These are phyloP conservation scores for Lophiostoma macrostomum DNA, from an alignment of 495 filamentous ascomycete genomes.

Conservation along the genomic window DNA sequence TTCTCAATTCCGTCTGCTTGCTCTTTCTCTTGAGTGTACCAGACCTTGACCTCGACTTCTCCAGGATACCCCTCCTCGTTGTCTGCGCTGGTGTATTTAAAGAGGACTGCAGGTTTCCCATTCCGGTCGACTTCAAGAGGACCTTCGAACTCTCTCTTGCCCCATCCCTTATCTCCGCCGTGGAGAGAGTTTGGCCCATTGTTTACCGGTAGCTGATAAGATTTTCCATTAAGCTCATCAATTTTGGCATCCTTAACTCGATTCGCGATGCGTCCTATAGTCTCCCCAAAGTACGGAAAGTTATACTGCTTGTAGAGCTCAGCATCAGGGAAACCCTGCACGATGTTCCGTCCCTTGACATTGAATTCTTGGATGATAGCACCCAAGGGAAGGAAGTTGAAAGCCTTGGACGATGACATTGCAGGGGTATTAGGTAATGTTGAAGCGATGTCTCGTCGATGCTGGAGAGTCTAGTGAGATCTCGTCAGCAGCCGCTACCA, in stretches of 20 bases:
- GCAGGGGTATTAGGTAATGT: background rate
- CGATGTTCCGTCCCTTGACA: slow-evolving; percentile 76
- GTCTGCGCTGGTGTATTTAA: slow-evolving; percentile 67
- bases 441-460: too few relatives aligned
- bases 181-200: slow-evolving; percentile 78
- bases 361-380: slow-evolving; percentile 84
- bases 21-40: slow-evolving; percentile 74
- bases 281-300: slow-evolving; percentile 80
- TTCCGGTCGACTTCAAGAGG: slow-evolving; percentile 62
- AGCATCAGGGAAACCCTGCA: slow-evolving; percentile 74
- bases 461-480: too few relatives aligned
- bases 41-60: slow-evolving; percentile 70
- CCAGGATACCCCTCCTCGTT: slow-evolving; percentile 87
- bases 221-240: slow-evolving; percentile 65
- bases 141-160: slow-evolving; percentile 76
- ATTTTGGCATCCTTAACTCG: slow-evolving; percentile 73
- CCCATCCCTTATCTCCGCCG: slow-evolving; percentile 80
- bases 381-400: slow-evolving; percentile 75
- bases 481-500: too few relatives aligned
- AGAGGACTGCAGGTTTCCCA: slow-evolving; percentile 73
- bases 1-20: slow-evolving; percentile 52
- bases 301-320: slow-evolving; percentile 71
- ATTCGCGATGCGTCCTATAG: slow-evolving; percentile 90
- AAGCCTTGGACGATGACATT: slow-evolving; percentile 18
- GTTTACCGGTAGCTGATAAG: slow-evolving; percentile 68